Conservation (phyloP, 352 stramenopile species). For the Pythium utonaiense region DNA sequence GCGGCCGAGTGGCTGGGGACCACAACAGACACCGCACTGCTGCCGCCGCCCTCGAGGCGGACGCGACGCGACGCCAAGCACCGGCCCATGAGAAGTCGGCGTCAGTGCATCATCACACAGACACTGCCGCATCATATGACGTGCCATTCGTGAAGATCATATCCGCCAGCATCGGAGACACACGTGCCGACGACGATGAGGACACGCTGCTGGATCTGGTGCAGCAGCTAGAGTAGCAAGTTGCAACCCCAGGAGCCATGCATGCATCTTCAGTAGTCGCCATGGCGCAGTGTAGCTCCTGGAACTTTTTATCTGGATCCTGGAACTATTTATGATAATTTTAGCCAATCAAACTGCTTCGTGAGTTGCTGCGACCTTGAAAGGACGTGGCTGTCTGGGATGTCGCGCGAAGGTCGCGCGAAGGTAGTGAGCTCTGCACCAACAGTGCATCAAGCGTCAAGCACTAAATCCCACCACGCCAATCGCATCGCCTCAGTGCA, state of each 20-base stretch:
- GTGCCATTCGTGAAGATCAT: too few species aligned
- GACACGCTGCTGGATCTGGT: constrained; percentile 21
- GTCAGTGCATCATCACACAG: background rate
- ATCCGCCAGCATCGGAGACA: background rate
- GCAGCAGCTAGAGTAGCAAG: constrained; percentile 13
- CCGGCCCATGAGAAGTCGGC: background rate
- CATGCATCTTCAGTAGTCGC: too few species aligned
- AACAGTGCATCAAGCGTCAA: constrained; percentile 40
- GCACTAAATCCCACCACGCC: constrained; percentile 6
- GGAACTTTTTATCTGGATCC: constrained; percentile 4
- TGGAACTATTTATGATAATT: constrained; percentile 2
- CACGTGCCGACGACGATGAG: constrained; percentile 16
- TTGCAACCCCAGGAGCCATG: too few species aligned
- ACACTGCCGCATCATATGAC: background rate
- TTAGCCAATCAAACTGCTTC: background rate
- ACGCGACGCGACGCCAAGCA: background rate
- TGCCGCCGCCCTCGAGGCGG: too few species aligned
- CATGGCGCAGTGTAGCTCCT: too few species aligned
- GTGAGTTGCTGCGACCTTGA: constrained; percentile 4
- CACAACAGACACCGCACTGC: background rate
- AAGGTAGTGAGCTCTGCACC: constrained; percentile 46
- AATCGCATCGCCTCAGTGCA: constrained; percentile 3
- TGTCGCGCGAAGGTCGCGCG: constrained; percentile 33
- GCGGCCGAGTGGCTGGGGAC: background rate
- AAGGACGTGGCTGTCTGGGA: constrained; percentile 1